Conservation (phyloP, 768 basidiomycete genomes). For the Phanerodontia chrysosporium region DNA sequence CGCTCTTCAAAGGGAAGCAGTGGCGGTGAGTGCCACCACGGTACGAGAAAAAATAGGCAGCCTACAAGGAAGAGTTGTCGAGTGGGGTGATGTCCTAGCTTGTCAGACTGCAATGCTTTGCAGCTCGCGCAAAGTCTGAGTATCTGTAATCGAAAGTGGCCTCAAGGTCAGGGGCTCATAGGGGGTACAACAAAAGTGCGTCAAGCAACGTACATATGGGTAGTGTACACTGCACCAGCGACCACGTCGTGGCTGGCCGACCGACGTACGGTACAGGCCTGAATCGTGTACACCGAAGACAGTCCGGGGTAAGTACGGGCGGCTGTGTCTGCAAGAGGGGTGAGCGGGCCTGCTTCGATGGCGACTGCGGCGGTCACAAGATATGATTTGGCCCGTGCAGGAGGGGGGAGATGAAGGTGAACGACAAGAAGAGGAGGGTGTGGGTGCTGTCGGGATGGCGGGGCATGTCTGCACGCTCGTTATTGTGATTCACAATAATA, state of each 20-base stretch:
- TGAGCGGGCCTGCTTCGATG: background rate
- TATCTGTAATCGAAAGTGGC: background rate
- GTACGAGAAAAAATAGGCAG: background rate
- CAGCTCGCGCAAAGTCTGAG: background rate
- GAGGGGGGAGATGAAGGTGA: background rate
- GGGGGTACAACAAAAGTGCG: too few species aligned
- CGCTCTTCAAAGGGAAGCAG: background rate
- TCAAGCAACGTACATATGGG: slow-evolving; percentile 7
- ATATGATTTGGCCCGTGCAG: background rate
- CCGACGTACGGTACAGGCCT: background rate
- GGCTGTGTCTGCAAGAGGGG: background rate
- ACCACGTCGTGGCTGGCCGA: background rate
- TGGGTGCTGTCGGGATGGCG: background rate
- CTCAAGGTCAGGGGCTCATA: background rate
- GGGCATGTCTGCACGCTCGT: background rate
- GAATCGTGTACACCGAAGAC: background rate
- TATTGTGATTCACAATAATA: slow-evolving; percentile 14
- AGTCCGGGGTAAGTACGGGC: background rate
- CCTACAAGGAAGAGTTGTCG: background rate
- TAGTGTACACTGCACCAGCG: slow-evolving; percentile 8
- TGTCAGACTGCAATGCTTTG: background rate
- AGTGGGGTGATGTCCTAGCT: background rate
- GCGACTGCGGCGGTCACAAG: background rate
- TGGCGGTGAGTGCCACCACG: background rate
- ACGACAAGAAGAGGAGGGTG: background rate